Conservation (phyloP, 495 filamentous ascomycete species). For the Penicillium flavigenum region DNA sequence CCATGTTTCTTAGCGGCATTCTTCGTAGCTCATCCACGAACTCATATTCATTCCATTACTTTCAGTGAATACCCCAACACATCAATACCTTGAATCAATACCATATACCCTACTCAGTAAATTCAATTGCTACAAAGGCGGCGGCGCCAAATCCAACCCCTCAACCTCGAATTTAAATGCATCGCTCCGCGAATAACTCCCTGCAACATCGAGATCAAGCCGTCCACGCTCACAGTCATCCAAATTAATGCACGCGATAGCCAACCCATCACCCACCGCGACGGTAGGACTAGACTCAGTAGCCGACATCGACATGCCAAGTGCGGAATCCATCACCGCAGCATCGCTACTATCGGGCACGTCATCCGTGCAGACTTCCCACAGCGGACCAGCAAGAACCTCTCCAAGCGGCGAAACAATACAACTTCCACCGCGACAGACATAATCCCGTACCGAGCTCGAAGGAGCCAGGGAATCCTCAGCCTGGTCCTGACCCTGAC, state of each 20-base stretch:
- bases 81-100: background rate
- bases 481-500: background rate
- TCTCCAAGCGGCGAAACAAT: constrained; percentile 80
- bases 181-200: constrained; percentile 80
- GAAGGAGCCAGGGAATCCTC: background rate
- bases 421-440: constrained; percentile 68
- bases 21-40: background rate
- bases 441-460: background rate
- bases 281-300: background rate
- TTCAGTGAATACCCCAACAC: background rate
- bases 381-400: constrained; percentile 75
- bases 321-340: constrained; percentile 3
- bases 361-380: constrained; percentile 67
- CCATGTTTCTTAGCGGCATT: constrained; percentile 1
- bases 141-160: constrained; percentile 71
- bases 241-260: constrained; percentile 55
- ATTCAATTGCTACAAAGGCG: constrained; percentile 31
- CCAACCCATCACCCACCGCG: constrained; percentile 33
- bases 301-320: background rate
- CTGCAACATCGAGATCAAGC: constrained; percentile 69
- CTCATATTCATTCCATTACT: background rate
- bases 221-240: constrained; percentile 63
- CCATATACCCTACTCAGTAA: background rate
- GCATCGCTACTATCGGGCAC: constrained; percentile 24
- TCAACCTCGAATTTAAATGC: constrained; percentile 75